Evolutionary conservation across 768 basidiomycete species (phyloP), one percentile per base, ranked within the genome.

Genomic region (Bullera alba): DNA sequence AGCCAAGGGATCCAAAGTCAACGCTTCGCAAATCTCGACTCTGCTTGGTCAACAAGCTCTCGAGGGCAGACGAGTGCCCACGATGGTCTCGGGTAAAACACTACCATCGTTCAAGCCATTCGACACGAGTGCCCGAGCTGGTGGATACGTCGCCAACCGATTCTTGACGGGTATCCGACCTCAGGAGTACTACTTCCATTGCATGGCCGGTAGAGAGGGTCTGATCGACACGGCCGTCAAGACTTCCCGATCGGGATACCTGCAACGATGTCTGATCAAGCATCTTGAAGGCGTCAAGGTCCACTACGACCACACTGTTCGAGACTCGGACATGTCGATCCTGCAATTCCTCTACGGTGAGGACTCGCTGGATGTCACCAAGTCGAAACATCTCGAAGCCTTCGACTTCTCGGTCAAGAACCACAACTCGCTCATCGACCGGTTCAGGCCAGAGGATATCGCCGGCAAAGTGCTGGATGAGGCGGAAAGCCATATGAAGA

Each of bases 151-250:
- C 39, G 91, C 88, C 14, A 95, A 93, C 71, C 89, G 95, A 29
- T 99, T 99, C 79, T 80, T 99, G 77, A 97, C 95, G 5, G 95
- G 95, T 48, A 83, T 99, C 71, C 87, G 86, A 61, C 95, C 95
- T 0, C 95, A 99, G 70, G 95, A 99, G 72, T 99, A 96, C 75
- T 99, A 95, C 76, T 99, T 99, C 79, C 95, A 99, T 75, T 97
- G 95, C 70, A 99, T 99, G 95, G 95, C 95, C 51, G 95, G 95
- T 46, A 82, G 95, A 61, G 95, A 99, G 76, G 95, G 95, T 67
- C 80, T 99, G 32, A 99, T 99, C 65, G 95, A 99, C 67, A 99
- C 95, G 4, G 95, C 95, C 30, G 93, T 99, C 71, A 99, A 99
- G 76, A 99, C 95, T 3, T 88, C 86, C 56, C 90, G 95, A 48